A percentile compares a stretch with the other conserved stretches of the same genome.
These are phyloP conservation scores for Acer campestre DNA, from an alignment of 345 rosid species.

Conservation along the genomic window DNA sequence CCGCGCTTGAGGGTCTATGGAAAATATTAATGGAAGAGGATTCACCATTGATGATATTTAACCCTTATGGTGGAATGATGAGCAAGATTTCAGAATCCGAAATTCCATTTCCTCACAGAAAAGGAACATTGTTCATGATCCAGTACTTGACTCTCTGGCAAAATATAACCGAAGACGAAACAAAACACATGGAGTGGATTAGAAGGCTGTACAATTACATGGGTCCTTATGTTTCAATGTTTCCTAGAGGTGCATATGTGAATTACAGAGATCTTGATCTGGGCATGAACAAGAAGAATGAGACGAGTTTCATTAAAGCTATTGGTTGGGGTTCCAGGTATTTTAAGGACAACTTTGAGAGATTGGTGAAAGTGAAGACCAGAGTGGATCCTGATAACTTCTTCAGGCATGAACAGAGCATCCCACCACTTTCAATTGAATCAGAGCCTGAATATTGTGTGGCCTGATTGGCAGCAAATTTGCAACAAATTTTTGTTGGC, in stretches of 20 bases:
- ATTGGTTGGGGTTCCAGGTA: conserved; percentile 23
- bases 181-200: conserved; percentile 17
- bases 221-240: conserved; percentile 31
- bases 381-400: conserved; percentile 27
- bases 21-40: conserved; percentile 21
- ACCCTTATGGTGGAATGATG: conserved; percentile 38
- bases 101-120: conserved; percentile 35
- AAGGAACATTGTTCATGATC: conserved; percentile 29
- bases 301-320: conserved; percentile 8
- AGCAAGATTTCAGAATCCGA: conserved; percentile 25
- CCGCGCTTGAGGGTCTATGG: conserved; percentile 32
- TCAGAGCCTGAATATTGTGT: not conserved
- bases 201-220: conserved; percentile 24
- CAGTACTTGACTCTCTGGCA: conserved; percentile 27
- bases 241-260: conserved; percentile 33
- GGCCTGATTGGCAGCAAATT: not conserved
- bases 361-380: conserved; percentile 21
- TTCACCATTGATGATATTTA: conserved; percentile 24
- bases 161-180: not conserved
- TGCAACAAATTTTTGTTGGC: too few species aligned
- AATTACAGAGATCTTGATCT: conserved; percentile 37
- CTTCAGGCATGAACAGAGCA: conserved; percentile 35
- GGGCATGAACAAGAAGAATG: conserved; percentile 7
- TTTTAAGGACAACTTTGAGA: conserved; percentile 25
- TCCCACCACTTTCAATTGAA: conserved; percentile 14